Conservation (phyloP, 371 early-diverging fungal species). For the Apophysomyces variabilis region DNA sequence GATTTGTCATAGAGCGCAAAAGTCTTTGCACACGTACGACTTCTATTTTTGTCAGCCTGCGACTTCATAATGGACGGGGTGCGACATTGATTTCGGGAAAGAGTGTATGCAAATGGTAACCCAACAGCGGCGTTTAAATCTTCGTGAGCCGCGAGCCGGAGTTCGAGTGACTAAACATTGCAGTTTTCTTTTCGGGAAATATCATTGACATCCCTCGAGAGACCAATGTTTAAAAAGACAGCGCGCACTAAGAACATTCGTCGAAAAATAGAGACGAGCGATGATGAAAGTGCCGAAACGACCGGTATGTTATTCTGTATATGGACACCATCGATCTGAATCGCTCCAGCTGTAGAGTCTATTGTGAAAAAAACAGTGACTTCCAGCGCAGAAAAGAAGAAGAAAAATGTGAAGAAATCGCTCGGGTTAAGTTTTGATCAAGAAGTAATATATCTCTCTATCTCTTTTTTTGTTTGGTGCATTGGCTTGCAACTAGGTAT, state of each 20-base stretch:
- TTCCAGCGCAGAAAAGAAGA: conserved; percentile 31
- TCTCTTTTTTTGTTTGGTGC: not conserved
- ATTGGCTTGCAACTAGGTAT: not conserved
- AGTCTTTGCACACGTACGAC: too few relatives aligned
- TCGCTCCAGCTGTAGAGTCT: conserved; percentile 4
- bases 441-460: conserved; percentile 18
- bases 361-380: conserved; percentile 31
- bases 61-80: too few relatives aligned
- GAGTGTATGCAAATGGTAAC: too few relatives aligned
- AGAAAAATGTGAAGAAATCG: conserved; percentile 33
- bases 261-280: conserved; percentile 41
- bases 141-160: not conserved
- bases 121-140: not conserved
- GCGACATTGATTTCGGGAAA: too few relatives aligned
- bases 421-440: conserved; percentile 43
- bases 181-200: not conserved
- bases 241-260: conserved; percentile 47
- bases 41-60: too few relatives aligned
- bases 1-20: too few relatives aligned
- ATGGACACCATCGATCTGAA: not conserved
- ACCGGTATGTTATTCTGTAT: not conserved
- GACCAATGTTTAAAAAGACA: conserved; percentile 48
- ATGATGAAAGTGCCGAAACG: conserved; percentile 28
- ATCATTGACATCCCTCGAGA: not conserved
- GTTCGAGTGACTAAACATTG: not conserved